Base-by-base conservation (phyloP, 176 grass and related monocot species). In the Alloteropsis semialata region DNA sequence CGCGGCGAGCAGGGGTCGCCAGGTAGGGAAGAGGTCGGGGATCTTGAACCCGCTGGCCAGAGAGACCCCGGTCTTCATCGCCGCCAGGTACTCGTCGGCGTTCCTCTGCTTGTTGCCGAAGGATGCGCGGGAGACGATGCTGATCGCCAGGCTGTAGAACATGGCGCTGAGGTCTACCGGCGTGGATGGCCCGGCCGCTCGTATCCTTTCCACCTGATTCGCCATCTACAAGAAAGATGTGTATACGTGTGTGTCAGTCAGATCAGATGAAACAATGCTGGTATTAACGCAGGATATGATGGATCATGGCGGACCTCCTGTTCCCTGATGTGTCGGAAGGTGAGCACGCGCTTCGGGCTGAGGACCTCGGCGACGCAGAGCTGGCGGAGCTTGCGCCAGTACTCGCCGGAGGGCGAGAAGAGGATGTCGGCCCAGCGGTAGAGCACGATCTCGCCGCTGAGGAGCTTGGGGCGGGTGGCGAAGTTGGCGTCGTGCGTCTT, bases 371-470 rank as follows among this genome's bases (percentile, higher is more conserved):
- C 69, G 32, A 81, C 69, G 41, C 81, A 89, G 7, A 89, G 87
- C 81, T 89, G 81, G 2, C 87, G 81, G 76, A 89, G 81, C 87
- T 89, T 89, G 75, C 87, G 81, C 87, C 87, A 89, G 76, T 89
- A 89, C 13, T 89, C 81, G 38, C 81, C 57, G 49, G 81, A 84
- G 16, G 81, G 81, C 17, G 81, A 73, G 81, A 89, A 89, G 81
- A 84, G 75, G 75, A 88, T 88, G 81, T 88, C 87, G n/a, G 69
- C 68, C 87, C 87, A 88, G 5, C 79, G 55, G 68, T 89, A 84
- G 37, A 82, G 81, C 24, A 84, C 76, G 41, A 89, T 80, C 50
- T 84, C 76, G 41, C 87, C 87, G 76, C 76, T 62, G 29, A 89
- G 87, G 50, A 89, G 87, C 69, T 48, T 89, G 24, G 87, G 87